phyloP scores from a whole-genome alignment of 179 eudicot species.

The Gypsophila paniculata region DNA sequence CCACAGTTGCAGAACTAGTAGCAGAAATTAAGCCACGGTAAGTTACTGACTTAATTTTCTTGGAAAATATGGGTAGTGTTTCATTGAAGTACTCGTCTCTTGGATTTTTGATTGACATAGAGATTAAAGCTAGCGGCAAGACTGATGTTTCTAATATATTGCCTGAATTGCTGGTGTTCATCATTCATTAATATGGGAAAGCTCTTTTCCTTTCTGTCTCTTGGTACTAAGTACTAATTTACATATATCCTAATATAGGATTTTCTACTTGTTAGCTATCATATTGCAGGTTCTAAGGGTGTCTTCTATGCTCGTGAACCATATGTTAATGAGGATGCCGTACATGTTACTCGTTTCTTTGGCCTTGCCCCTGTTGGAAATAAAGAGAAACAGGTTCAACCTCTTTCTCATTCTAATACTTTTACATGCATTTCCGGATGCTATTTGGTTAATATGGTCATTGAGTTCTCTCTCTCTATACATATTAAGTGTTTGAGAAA shows the following conservation, averaged over 20 bases:
- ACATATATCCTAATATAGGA: constrained; percentile 17
- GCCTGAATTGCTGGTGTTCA: constrained; percentile 1
- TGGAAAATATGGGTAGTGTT: neutral
- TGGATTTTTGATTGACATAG: neutral
- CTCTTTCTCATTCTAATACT: neutral
- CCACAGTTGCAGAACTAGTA: constrained; percentile 66
- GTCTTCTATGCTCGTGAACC: constrained; percentile 88
- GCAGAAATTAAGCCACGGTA: constrained; percentile 94
- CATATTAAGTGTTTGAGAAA: no score
- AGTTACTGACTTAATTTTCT: constrained; percentile 26
- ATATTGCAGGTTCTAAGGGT: constrained; percentile 75
- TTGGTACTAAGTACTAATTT: neutral
- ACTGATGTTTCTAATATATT: neutral
- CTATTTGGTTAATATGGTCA: constrained; percentile 6
- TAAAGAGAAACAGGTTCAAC: constrained; percentile 71
- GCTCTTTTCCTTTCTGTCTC: neutral
- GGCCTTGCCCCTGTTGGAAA: constrained; percentile 95
- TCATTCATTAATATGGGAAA: neutral
- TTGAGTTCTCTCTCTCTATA: no score
- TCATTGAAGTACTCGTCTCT: neutral
- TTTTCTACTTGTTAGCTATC: constrained; percentile 50
- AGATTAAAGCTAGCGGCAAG: neutral
- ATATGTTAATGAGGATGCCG: constrained; percentile 63
- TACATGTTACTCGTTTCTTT: constrained; percentile 86
- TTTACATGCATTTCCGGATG: neutral